Conservation (phyloP, 495 filamentous ascomycete genomes). For the Aspergillus hancockii region DNA sequence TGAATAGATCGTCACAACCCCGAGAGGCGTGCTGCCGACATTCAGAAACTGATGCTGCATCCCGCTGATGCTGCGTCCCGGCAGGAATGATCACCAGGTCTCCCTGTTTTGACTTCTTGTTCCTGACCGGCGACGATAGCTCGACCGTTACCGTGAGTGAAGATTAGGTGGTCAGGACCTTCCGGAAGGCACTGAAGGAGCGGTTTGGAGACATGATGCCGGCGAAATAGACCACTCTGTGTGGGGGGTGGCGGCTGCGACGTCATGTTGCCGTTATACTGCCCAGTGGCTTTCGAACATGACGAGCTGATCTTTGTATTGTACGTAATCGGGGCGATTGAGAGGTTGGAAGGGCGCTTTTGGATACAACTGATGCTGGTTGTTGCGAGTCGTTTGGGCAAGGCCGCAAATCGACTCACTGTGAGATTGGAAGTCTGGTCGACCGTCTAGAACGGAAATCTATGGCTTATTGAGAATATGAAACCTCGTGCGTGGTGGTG, state of each 20-base stretch:
- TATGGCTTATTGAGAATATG: too few species aligned
- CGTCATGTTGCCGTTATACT: slow-evolving; percentile 23
- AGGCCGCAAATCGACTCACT: too few species aligned
- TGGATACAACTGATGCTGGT: not conserved
- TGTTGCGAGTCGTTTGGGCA: too few species aligned
- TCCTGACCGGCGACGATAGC: slow-evolving; percentile 61
- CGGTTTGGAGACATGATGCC: slow-evolving; percentile 52
- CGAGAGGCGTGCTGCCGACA: slow-evolving; percentile 51
- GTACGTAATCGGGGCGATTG: not conserved
- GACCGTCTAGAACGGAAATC: too few species aligned
- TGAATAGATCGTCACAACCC: slow-evolving; percentile 63
- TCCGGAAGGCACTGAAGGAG: slow-evolving; percentile 57
- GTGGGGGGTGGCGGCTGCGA: slow-evolving; percentile 46
- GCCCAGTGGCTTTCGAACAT: not conserved
- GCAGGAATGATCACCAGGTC: slow-evolving; percentile 66
- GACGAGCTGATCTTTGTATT: too few species aligned
- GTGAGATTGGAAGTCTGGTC: too few species aligned
- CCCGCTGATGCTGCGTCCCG: slow-evolving; percentile 57
- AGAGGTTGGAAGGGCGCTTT: not conserved
- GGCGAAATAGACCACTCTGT: slow-evolving; percentile 61
- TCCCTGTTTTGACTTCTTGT: slow-evolving; percentile 56
- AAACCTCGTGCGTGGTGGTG: too few species aligned
- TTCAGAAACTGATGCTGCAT: slow-evolving; percentile 72
- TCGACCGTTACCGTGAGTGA: slow-evolving; percentile 57
- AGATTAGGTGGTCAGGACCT: slow-evolving; percentile 66